Base-by-base conservation (phyloP, 306 rosid genomes). In the Quercus cerris region DNA sequence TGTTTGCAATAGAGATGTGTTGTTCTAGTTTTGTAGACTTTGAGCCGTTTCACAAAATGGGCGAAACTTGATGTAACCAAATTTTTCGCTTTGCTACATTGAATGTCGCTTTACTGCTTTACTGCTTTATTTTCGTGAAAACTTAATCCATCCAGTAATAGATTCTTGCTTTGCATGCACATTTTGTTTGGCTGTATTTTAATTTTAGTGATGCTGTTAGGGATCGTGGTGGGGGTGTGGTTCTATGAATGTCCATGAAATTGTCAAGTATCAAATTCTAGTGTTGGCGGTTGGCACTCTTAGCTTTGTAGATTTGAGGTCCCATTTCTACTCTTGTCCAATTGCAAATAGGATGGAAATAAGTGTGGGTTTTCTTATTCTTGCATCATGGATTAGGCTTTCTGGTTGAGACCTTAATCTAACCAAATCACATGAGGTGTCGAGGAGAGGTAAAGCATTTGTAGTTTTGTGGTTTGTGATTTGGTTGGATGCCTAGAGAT, bases 21-120 rank as follows among this genome's bases (percentile, higher is more conserved):
- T 59, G 27, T 70, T 17, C 70, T 75, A 15, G 52, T 81, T 73
- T 64, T 89, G 79, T 81, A 75, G 86, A 74, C 80, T 77, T 71
- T 41, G 46, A 82, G 80, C 38, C 67, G 56, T 64, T 77, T 84
- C 41, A 66, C 28, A 28, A 74, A 52, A 77, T 67, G 87, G 78
- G 61, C 75, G 72, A 73, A 69, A 79, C 75, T 71, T 78, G 78
- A 84, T 69, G 59, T 66, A 75, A 54, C 82, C 54, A 18, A 68
- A 81, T 61, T 59, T 64, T 74, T 63, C 20, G n/a, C 27, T 78
- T 83, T 73, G 58, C 54, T 8, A 54, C 57, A 6, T 3, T 12
- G 28, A 54, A 30, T 55, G 25, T 18, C 52, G 10, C 0, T 67
- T 67, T 15, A 1, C 46, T 28, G 10, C 0, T 67, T 67, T 15